These are phyloP conservation scores for Saccharomycopsis fibuligera DNA, from an alignment of 805 yeast species.

Conservation along the genomic window DNA sequence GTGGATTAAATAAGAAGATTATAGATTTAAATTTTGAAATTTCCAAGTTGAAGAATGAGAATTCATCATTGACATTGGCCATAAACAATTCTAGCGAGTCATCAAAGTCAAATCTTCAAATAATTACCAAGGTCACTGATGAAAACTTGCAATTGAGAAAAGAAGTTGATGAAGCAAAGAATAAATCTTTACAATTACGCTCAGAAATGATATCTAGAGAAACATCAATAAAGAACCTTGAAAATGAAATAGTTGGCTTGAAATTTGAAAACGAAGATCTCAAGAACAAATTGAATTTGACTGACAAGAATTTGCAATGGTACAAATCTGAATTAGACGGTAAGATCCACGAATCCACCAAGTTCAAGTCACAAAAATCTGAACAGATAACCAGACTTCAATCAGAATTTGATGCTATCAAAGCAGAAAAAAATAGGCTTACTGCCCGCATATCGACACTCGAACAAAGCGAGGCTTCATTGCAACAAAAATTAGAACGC, in stretches of 20 bases:
- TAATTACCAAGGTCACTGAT: constrained; percentile 35
- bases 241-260: constrained; percentile 21
- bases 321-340: constrained; percentile 26
- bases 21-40: constrained; percentile 34
- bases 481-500: constrained; percentile 36
- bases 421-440: not conserved
- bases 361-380: constrained; percentile 19
- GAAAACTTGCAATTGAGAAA: constrained; percentile 32
- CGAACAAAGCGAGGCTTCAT: constrained; percentile 23
- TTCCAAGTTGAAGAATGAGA: constrained; percentile 28
- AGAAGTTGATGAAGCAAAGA: constrained; percentile 28
- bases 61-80: constrained; percentile 23
- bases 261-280: constrained; percentile 27
- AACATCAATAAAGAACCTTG: not conserved
- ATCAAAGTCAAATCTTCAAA: constrained; percentile 35
- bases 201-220: constrained; percentile 9
- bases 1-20: constrained; percentile 34
- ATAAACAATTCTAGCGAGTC: constrained; percentile 31
- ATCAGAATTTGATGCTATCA: not conserved
- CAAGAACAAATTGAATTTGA: constrained; percentile 27
- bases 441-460: not conserved
- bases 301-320: constrained; percentile 30
- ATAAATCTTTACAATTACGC: constrained; percentile 10
- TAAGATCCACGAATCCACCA: constrained; percentile 28
- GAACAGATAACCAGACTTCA: constrained; percentile 5